A percentile compares a stretch with the other conserved stretches of the same genome.
Conservation (phyloP, 768 basidiomycete genomes). For the Bullera alba region DNA sequence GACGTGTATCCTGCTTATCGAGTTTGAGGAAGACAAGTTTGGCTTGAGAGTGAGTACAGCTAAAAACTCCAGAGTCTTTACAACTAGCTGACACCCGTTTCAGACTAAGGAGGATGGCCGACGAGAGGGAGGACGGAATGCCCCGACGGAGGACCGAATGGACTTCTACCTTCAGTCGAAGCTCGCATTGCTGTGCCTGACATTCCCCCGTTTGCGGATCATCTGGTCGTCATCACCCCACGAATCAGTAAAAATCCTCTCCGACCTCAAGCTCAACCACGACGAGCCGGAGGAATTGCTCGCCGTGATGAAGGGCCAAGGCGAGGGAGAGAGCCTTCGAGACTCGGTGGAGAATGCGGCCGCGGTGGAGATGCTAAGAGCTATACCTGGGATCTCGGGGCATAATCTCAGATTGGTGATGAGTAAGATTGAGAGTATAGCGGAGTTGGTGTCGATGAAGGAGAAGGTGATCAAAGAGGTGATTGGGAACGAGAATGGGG, state of each 20-base stretch:
- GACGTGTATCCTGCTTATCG: conserved; percentile 82
- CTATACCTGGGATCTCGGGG: conserved; percentile 73
- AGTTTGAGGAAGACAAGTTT: conserved; percentile 96
- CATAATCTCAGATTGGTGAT: conserved; percentile 78
- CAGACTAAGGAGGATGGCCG: conserved; percentile 45
- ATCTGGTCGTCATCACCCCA: conserved; percentile 98
- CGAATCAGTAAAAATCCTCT: conserved; percentile 83
- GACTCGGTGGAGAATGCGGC: conserved; percentile 49
- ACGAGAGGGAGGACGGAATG: conserved; percentile 27
- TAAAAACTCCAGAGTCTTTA: no score
- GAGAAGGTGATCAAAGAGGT: conserved; percentile 48
- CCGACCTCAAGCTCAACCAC: conserved; percentile 73
- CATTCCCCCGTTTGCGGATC: conserved; percentile 85
- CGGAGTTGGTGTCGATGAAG: conserved; percentile 52
- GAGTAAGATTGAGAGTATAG: conserved; percentile 68
- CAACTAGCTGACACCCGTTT: conserved; percentile 8
- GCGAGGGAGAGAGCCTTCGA: conserved; percentile 47
- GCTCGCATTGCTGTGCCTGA: conserved; percentile 76
- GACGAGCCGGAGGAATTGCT: conserved; percentile 70
- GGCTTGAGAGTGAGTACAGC: conserved; percentile 67
- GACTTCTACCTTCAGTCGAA: conserved; percentile 73
- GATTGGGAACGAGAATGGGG: conserved; percentile 67
- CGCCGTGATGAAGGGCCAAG: conserved; percentile 68
- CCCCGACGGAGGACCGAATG: conserved; percentile 48
- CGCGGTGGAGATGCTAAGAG: conserved; percentile 71